Percentiles rank a stretch among this genome's conserved stretches.
Evolutionary conservation across 2,329 filamentous ascomycete genomes (phyloP).

Genomic region (Fusarium sp.): DNA sequence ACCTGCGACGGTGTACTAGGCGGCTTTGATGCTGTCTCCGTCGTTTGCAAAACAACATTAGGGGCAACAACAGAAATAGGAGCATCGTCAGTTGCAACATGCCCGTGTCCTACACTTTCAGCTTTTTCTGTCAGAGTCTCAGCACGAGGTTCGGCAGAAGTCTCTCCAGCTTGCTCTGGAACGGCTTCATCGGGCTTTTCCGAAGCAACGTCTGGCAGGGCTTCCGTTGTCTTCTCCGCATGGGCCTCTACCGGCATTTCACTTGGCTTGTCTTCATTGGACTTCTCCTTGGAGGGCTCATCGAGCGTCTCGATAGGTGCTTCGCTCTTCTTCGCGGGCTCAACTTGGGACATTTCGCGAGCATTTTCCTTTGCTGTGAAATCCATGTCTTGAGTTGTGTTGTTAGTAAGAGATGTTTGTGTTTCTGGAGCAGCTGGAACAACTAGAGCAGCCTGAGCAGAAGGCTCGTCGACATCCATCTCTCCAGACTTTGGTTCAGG

Average conservation of each 20-base stretch:
- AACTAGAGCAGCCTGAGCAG: slow-evolving; percentile 1
- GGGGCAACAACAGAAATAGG: slow-evolving; percentile 14
- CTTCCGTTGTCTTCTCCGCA: not conserved
- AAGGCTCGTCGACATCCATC: slow-evolving; percentile 52
- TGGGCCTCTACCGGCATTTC: not conserved
- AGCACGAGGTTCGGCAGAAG: not conserved
- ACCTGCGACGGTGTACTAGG: slow-evolving; percentile 62
- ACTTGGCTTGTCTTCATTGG: slow-evolving; percentile 1
- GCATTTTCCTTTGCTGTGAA: slow-evolving; percentile 1
- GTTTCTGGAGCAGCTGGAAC: slow-evolving; percentile 13
- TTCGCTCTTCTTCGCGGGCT: slow-evolving; percentile 9
- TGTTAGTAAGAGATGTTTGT: slow-evolving; percentile 8
- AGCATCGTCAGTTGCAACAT: not conserved
- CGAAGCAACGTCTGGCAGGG: not conserved
- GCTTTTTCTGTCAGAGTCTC: slow-evolving; percentile 1
- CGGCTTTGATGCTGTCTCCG: slow-evolving; percentile 48
- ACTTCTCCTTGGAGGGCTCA: not conserved
- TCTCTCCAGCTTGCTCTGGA: not conserved
- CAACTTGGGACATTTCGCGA: not conserved
- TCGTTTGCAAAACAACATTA: slow-evolving; percentile 41
- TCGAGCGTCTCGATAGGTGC: not conserved
- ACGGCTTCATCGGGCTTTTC: slow-evolving; percentile 1
- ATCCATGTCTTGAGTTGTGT: not conserved
- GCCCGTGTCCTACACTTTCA: not conserved
- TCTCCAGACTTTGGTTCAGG: slow-evolving; percentile 54